These are phyloP conservation scores for Pestalotiopsis sp. DNA, from an alignment of 2,329 filamentous ascomycete genomes.

Conservation along the genomic window DNA sequence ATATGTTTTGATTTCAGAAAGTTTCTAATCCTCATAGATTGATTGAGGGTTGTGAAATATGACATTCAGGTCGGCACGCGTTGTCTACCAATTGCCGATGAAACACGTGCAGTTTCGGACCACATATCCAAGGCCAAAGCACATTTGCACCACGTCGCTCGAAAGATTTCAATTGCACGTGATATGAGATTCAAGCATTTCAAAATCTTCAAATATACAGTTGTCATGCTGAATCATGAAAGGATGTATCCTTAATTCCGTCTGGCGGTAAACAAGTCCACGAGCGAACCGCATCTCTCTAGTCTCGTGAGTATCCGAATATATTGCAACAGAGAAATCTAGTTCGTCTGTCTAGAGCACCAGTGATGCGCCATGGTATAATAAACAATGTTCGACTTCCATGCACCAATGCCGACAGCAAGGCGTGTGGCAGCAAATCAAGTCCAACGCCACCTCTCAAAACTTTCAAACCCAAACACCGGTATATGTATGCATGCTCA, in stretches of 20 bases:
- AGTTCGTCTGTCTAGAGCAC: background rate
- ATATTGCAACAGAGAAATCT: background rate
- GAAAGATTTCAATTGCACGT: background rate
- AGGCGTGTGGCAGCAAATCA: background rate
- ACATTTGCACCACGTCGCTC: background rate
- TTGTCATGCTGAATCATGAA: background rate
- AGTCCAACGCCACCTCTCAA: background rate
- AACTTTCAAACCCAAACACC: constrained; percentile 14
- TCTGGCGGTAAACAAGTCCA: background rate
- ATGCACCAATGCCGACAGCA: background rate
- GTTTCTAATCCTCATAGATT: background rate
- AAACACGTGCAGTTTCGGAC: background rate
- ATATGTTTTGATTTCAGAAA: background rate
- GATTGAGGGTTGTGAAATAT: background rate
- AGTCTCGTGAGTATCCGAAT: background rate
- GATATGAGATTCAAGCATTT: background rate
- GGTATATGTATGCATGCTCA: constrained; percentile 26
- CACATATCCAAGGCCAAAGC: background rate
- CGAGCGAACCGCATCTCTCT: background rate
- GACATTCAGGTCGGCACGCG: background rate
- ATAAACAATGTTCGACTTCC: background rate
- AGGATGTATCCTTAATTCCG: background rate
- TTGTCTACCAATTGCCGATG: background rate
- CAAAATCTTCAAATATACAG: no score
- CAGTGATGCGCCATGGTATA: background rate